These are phyloP conservation scores for Suillus placidus DNA, from an alignment of 768 basidiomycete genomes.

Conservation along the genomic window DNA sequence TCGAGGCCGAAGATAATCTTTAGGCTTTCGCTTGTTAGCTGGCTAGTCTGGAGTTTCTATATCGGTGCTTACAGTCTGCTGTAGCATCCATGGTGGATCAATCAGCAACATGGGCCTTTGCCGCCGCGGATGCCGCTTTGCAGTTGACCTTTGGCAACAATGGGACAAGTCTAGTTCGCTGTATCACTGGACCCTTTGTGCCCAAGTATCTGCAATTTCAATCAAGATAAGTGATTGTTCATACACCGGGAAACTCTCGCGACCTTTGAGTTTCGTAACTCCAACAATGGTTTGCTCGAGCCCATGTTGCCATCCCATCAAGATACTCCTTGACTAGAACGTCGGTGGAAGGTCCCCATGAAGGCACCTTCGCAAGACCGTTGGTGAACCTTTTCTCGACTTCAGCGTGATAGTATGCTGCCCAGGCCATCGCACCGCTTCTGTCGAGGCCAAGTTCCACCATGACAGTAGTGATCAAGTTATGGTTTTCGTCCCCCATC, in stretches of 20 bases:
- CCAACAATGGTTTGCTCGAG: conserved; percentile 31
- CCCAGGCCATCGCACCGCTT: conserved; percentile 34
- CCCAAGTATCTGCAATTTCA: conserved; percentile 32
- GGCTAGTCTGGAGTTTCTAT: background rate
- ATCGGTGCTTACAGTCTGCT: background rate
- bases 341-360: conserved; percentile 31
- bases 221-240: background rate
- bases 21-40: background rate
- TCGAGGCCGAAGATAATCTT: background rate
- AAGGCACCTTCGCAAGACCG: conserved; percentile 26
- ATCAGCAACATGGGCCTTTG: background rate
- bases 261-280: conserved; percentile 29
- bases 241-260: background rate
- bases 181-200: conserved; percentile 25
- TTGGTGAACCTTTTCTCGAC: conserved; percentile 23
- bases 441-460: conserved; percentile 26
- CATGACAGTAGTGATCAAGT: conserved; percentile 40
- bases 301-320: conserved; percentile 30
- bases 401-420: conserved; percentile 17
- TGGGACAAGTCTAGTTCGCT: conserved; percentile 20
- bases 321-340: conserved; percentile 27
- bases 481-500: conserved; percentile 35
- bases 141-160: conserved; percentile 5
- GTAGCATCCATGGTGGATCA: background rate
- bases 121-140: background rate